Conservation (phyloP, 805 yeast genomes). For the Pichia californica region DNA sequence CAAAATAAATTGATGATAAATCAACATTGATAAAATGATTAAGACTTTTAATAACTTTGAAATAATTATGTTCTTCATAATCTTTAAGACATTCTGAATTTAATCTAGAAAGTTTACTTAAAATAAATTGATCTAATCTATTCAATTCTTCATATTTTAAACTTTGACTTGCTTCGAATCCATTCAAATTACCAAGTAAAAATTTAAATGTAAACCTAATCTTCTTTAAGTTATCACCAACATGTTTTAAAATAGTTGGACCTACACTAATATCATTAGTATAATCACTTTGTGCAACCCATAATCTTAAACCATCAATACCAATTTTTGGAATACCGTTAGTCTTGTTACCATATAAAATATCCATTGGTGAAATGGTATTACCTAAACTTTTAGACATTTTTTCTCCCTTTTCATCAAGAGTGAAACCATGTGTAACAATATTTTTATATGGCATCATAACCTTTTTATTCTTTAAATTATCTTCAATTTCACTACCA, state of each 20-base stretch:
- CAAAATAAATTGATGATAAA: slow-evolving; percentile 81
- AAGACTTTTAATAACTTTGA: slow-evolving; percentile 59
- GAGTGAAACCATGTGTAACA: slow-evolving; percentile 88
- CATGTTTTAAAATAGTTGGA: slow-evolving; percentile 63
- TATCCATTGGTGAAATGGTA: slow-evolving; percentile 59
- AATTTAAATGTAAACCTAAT: slow-evolving; percentile 75
- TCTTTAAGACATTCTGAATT: slow-evolving; percentile 34
- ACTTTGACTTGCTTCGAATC: slow-evolving; percentile 16
- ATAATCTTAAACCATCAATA: slow-evolving; percentile 81
- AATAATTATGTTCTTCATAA: slow-evolving; percentile 58
- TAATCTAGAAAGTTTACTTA: slow-evolving; percentile 48
- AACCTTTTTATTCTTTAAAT: slow-evolving; percentile 7
- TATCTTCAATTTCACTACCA: slow-evolving; percentile 29
- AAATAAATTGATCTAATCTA: slow-evolving; percentile 53
- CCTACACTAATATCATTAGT: slow-evolving; percentile 75
- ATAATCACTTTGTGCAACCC: slow-evolving; percentile 87
- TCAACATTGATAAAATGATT: slow-evolving; percentile 68
- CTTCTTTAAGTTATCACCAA: slow-evolving; percentile 75
- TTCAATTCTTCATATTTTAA: slow-evolving; percentile 37
- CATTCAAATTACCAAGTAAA: slow-evolving; percentile 69
- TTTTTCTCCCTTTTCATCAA: slow-evolving; percentile 79
- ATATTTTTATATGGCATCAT: slow-evolving; percentile 61
- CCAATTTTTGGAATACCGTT: slow-evolving; percentile 61
- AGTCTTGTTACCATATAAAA: slow-evolving; percentile 54
- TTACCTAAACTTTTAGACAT: slow-evolving; percentile 95